A percentile compares a stretch with the other conserved stretches of the same genome.
Evolutionary conservation across 2,329 filamentous ascomycete species (phyloP).

Genomic region (Penicillium crustosum): DNA sequence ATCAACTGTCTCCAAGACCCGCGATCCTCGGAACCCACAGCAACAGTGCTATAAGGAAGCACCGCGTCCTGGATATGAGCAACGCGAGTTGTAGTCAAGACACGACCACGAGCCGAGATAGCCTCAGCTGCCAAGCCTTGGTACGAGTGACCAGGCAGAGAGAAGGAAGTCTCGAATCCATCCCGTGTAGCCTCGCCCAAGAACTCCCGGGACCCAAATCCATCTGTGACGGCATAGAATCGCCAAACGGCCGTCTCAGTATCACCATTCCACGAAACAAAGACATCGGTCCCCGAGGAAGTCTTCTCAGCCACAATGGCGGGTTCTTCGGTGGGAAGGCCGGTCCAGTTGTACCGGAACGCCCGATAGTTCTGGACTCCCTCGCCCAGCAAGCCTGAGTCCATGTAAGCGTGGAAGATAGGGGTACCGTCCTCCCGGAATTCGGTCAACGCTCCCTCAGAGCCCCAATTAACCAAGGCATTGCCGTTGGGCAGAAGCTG

Average conservation of each 20-base stretch:
- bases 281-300: slow-evolving; percentile 40
- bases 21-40: neutral
- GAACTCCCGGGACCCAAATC: slow-evolving; percentile 26
- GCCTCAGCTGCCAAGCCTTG: slow-evolving; percentile 45
- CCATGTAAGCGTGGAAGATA: slow-evolving; percentile 43
- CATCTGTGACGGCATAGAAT: slow-evolving; percentile 46
- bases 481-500: slow-evolving; percentile 57
- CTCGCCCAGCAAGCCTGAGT: slow-evolving; percentile 44
- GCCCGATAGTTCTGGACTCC: slow-evolving; percentile 43
- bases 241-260: slow-evolving; percentile 51
- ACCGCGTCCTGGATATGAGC: slow-evolving; percentile 25
- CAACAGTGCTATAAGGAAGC: slow-evolving; percentile 13
- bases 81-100: slow-evolving; percentile 28
- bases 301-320: slow-evolving; percentile 40
- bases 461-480: slow-evolving; percentile 59
- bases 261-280: slow-evolving; percentile 58
- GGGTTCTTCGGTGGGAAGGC: slow-evolving; percentile 37
- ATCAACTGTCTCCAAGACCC: slow-evolving; percentile 12
- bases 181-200: slow-evolving; percentile 29
- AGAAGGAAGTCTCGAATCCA: slow-evolving; percentile 35
- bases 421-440: slow-evolving; percentile 33
- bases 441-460: slow-evolving; percentile 46
- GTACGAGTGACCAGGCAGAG: slow-evolving; percentile 26
- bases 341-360: slow-evolving; percentile 44
- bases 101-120: slow-evolving; percentile 25